These are phyloP conservation scores for Cyclotella baltica DNA, from an alignment of 108 stramenopile genomes.

Conservation along the genomic window DNA sequence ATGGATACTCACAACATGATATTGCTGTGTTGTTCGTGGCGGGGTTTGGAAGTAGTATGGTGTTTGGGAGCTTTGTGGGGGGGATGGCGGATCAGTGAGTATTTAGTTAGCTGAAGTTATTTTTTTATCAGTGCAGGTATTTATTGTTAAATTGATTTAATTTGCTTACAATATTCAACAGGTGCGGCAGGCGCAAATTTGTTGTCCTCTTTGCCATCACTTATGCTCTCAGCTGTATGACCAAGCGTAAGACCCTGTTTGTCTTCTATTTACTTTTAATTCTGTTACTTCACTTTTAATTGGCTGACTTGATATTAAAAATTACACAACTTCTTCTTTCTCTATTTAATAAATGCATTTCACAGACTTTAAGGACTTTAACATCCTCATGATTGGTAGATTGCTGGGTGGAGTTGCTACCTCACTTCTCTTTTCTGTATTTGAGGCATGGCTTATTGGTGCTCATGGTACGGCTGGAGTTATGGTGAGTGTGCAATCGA, in stretches of 20 bases:
- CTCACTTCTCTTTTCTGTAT: slow-evolving; percentile 88
- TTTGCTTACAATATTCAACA: neutral
- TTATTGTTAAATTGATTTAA: neutral
- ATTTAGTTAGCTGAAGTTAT: neutral
- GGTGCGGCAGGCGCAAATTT: slow-evolving; percentile 84
- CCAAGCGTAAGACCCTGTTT: slow-evolving; percentile 76
- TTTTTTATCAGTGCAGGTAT: neutral
- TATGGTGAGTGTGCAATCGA: slow-evolving; percentile 21
- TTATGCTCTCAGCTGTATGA: slow-evolving; percentile 84
- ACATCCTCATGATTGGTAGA: slow-evolving; percentile 90
- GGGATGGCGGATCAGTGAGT: slow-evolving; percentile 69
- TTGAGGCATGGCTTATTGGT: slow-evolving; percentile 96
- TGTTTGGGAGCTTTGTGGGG: slow-evolving; percentile 84
- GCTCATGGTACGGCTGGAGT: slow-evolving; percentile 79
- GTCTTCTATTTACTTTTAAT: neutral
- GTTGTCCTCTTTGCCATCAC: slow-evolving; percentile 90
- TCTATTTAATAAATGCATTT: neutral
- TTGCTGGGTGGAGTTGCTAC: slow-evolving; percentile 94
- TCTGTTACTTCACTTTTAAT: too few species aligned
- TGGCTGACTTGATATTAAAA: neutral
- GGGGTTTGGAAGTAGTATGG: slow-evolving; percentile 84
- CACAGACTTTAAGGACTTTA: slow-evolving; percentile 73
- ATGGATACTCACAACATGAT: slow-evolving; percentile 90
- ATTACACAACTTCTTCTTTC: neutral
- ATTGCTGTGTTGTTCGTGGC: slow-evolving; percentile 91